Percentiles rank a stretch among this genome's conserved stretches.
Evolutionary conservation across 495 filamentous ascomycete species (phyloP).

Genomic region (Chaetomium tenue): DNA sequence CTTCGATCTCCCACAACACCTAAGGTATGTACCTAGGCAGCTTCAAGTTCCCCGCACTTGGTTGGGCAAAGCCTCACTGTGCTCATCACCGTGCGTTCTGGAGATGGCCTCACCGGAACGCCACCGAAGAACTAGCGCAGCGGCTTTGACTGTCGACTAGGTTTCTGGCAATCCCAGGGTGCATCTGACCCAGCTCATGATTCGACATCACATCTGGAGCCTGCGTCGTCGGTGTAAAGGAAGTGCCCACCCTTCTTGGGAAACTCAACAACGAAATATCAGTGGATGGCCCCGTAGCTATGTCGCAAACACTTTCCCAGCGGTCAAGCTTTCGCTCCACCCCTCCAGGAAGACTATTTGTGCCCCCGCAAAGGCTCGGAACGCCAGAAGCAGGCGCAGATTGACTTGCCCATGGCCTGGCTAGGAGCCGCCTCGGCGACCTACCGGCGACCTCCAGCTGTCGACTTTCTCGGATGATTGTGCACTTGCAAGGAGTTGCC

Average conservation of each 20-base stretch:
- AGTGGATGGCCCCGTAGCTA: background rate
- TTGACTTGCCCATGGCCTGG: background rate
- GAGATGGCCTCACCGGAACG: background rate
- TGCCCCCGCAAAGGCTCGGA: too few species aligned
- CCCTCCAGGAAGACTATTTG: background rate
- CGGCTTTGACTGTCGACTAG: background rate
- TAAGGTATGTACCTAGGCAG: background rate
- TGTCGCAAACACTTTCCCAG: constrained; percentile 3
- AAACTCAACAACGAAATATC: background rate
- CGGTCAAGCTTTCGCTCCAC: background rate
- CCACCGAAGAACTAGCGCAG: background rate
- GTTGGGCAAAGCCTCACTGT: background rate
- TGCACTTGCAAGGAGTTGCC: background rate
- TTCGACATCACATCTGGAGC: background rate
- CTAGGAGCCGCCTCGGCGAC: background rate
- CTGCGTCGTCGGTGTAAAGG: background rate
- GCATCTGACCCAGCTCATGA: background rate
- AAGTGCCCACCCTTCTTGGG: background rate
- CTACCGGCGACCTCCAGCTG: background rate
- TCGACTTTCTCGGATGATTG: background rate
- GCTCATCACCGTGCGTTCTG: background rate
- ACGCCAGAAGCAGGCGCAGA: background rate
- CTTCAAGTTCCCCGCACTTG: background rate
- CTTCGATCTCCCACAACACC: background rate
- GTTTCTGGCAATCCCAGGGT: background rate